A percentile compares a stretch with the other conserved stretches of the same genome.
Evolutionary conservation across 805 yeast species (phyloP).

Genomic region (Yarrowia bubula): DNA sequence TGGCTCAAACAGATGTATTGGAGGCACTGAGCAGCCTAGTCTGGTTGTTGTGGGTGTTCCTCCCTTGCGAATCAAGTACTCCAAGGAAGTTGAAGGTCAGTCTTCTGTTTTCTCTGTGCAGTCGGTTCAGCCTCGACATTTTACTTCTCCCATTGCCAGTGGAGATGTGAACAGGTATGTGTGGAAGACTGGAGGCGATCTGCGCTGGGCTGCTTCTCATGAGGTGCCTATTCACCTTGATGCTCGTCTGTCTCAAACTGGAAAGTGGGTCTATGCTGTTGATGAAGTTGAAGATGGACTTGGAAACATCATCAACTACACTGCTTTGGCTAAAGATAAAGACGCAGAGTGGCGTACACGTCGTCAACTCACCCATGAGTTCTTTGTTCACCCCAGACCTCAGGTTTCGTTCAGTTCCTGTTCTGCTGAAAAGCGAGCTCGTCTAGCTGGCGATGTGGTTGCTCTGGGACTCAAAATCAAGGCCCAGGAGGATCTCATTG

Average conservation of each 20-base stretch:
- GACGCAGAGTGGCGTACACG: constrained; percentile 29
- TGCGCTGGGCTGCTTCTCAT: constrained; percentile 41
- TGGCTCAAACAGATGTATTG: constrained; percentile 57
- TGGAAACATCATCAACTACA: constrained; percentile 51
- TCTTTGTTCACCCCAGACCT: constrained; percentile 58
- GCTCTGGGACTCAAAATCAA: constrained; percentile 30
- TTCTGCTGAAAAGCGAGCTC: constrained; percentile 37
- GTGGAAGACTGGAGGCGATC: constrained; percentile 31
- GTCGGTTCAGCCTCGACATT: constrained; percentile 50
- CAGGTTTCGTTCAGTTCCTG: constrained; percentile 45
- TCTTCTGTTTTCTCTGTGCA: constrained; percentile 47
- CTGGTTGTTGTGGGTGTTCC: constrained; percentile 71
- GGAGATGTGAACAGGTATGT: constrained; percentile 31
- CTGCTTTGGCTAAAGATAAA: constrained; percentile 30
- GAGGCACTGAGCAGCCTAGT: constrained; percentile 51
- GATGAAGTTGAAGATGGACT: constrained; percentile 63
- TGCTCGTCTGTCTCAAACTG: constrained; percentile 45
- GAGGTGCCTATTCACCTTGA: constrained; percentile 47
- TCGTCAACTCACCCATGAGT: constrained; percentile 45
- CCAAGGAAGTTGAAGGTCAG: constrained; percentile 38
- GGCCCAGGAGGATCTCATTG: constrained; percentile 50
- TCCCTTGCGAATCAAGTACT: constrained; percentile 63
- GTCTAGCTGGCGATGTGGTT: constrained; percentile 33
- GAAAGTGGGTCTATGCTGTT: constrained; percentile 56
- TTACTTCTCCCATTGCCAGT: constrained; percentile 38